phyloP scores from a whole-genome alignment of 768 basidiomycete genomes.

The Tulasnella sp. region DNA sequence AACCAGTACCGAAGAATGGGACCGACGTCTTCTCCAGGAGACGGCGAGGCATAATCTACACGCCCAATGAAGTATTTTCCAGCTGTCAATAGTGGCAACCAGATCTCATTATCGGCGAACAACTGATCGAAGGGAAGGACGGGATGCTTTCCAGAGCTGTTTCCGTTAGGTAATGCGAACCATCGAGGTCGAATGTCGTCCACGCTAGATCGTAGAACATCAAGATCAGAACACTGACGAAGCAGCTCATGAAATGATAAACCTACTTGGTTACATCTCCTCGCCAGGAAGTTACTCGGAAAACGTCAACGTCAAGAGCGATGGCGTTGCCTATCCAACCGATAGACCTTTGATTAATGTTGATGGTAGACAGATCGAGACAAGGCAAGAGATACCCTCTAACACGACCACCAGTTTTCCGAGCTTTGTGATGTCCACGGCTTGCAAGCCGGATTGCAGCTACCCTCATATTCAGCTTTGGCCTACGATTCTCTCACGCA shows the following conservation, averaged over 20 bases:
- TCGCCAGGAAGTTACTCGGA: constrained; percentile 9
- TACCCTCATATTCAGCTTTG: not conserved
- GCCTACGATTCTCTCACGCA: not conserved
- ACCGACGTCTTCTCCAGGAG: constrained; percentile 14
- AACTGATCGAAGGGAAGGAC: constrained; percentile 11
- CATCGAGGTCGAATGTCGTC: constrained; percentile 8
- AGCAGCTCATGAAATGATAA: not conserved
- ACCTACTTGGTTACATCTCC: constrained; percentile 10
- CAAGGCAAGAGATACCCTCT: not conserved
- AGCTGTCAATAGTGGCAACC: constrained; percentile 52
- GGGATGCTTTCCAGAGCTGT: not conserved
- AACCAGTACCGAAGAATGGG: constrained; percentile 13
- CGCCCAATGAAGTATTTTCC: constrained; percentile 38
- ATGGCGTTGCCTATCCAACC: constrained; percentile 5
- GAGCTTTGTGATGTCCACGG: constrained; percentile 13
- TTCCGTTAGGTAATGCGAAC: constrained; percentile 4
- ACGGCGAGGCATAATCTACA: constrained; percentile 30
- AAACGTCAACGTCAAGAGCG: constrained; percentile 14
- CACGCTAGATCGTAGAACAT: not conserved
- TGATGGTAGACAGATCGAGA: too few relatives aligned
- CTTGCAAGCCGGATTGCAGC: constrained; percentile 6
- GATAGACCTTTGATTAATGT: too few relatives aligned
- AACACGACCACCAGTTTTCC: constrained; percentile 13
- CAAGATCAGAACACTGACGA: not conserved
- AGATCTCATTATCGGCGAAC: constrained; percentile 24